These are phyloP conservation scores for Calocybe gangraenosa DNA, from an alignment of 768 basidiomycete genomes.

Conservation along the genomic window DNA sequence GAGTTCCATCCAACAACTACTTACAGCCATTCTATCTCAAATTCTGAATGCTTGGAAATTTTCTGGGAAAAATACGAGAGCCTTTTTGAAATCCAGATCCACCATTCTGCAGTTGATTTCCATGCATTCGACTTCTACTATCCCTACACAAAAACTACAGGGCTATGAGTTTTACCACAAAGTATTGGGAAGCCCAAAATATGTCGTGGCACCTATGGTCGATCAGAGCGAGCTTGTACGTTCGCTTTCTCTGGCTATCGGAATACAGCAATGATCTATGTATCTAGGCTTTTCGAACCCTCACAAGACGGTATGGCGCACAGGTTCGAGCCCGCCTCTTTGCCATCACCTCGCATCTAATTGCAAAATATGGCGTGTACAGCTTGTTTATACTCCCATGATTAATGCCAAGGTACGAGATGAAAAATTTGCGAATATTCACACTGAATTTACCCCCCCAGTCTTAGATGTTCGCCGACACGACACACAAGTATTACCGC, in stretches of 20 bases:
- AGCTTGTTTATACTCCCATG: conserved; percentile 97
- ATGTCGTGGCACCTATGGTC: conserved; percentile 96
- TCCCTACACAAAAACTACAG: conserved; percentile 36
- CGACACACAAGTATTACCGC: conserved; percentile 49
- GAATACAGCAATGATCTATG: conserved; percentile 2
- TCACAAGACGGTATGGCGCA: conserved; percentile 80
- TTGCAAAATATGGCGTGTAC: neutral
- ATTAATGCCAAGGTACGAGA: conserved; percentile 85
- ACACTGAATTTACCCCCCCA: neutral
- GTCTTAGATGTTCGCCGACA: conserved; percentile 58
- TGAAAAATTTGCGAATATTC: too few species aligned
- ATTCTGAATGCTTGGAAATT: too few species aligned
- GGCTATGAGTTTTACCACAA: conserved; percentile 85
- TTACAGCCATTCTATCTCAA: too few species aligned
- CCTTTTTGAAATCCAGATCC: too few species aligned
- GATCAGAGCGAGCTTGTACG: conserved; percentile 94
- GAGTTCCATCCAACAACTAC: too few species aligned
- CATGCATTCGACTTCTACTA: too few species aligned
- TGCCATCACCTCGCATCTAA: neutral
- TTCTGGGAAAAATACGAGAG: too few species aligned
- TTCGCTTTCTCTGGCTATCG: conserved; percentile 9
- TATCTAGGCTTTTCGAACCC: conserved; percentile 79
- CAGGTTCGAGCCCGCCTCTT: conserved; percentile 47
- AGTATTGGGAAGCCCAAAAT: conserved; percentile 81
- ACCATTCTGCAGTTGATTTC: too few species aligned